These are phyloP conservation scores for Gastrolobium bilobum DNA, from an alignment of 306 rosid species.

Conservation along the genomic window DNA sequence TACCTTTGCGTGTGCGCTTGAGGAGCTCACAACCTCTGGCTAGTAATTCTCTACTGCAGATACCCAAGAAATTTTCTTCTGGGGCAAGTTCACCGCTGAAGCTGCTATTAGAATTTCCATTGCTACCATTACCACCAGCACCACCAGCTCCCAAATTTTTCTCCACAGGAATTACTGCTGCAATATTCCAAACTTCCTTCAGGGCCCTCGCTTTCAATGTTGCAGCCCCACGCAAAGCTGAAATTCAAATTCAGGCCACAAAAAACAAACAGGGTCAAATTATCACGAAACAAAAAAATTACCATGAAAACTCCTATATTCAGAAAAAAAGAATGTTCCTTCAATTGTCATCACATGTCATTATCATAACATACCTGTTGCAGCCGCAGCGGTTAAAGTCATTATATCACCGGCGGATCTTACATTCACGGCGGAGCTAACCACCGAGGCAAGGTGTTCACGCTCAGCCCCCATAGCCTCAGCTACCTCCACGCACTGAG, in stretches of 20 bases:
- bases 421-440: constrained; percentile 91
- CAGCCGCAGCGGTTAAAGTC: constrained; percentile 93
- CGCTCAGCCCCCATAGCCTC: constrained; percentile 95
- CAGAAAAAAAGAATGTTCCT: constrained; percentile 18
- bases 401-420: constrained; percentile 88
- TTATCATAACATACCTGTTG: constrained; percentile 67
- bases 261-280: not conserved
- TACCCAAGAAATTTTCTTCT: constrained; percentile 78
- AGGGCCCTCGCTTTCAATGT: constrained; percentile 93
- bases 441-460: constrained; percentile 82
- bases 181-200: constrained; percentile 95
- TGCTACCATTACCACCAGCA: constrained; percentile 39
- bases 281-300: not conserved
- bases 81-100: constrained; percentile 76
- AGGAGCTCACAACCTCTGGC: constrained; percentile 90
- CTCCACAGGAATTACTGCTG: constrained; percentile 87
- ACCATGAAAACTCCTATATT: not conserved
- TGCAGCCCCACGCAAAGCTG: constrained; percentile 96
- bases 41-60: constrained; percentile 75
- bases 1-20: constrained; percentile 93
- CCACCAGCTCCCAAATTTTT: constrained; percentile 55
- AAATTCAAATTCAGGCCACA: constrained; percentile 38
- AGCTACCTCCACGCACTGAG: constrained; percentile 95
- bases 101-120: constrained; percentile 63
- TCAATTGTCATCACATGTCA: not conserved